Evolutionary conservation across 2,329 filamentous ascomycete genomes (phyloP).

Genomic region (Pseudogymnoascus sp.): DNA sequence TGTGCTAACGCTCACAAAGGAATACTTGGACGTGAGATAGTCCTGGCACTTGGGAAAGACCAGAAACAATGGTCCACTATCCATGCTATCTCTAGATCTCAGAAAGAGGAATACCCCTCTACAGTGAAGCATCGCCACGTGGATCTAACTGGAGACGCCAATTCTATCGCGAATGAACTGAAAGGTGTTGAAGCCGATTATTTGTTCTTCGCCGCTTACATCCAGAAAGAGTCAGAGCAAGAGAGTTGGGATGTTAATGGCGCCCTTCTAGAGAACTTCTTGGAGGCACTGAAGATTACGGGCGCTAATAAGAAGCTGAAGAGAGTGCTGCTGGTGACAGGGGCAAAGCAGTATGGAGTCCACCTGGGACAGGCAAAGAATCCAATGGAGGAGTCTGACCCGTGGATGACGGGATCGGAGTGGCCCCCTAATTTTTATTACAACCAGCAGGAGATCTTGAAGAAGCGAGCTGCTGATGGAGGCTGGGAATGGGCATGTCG

Average conservation of each 20-base stretch:
- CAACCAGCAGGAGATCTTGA: slow-evolving; percentile 37
- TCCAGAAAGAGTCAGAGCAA: slow-evolving; percentile 27
- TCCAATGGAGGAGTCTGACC: slow-evolving; percentile 39
- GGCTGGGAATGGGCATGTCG: background rate
- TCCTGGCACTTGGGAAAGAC: slow-evolving; percentile 26
- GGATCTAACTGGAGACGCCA: slow-evolving; percentile 23
- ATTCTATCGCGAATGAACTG: slow-evolving; percentile 27
- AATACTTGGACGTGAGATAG: slow-evolving; percentile 29
- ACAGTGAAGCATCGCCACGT: slow-evolving; percentile 29
- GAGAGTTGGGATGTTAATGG: slow-evolving; percentile 29
- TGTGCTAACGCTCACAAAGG: background rate
- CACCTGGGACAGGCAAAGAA: slow-evolving; percentile 40
- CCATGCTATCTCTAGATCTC: slow-evolving; percentile 28
- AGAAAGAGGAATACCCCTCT: slow-evolving; percentile 27
- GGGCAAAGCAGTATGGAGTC: slow-evolving; percentile 44
- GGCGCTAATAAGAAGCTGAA: slow-evolving; percentile 35
- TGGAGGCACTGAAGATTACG: slow-evolving; percentile 35
- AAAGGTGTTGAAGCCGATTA: slow-evolving; percentile 26
- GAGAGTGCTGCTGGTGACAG: slow-evolving; percentile 40
- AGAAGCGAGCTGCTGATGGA: slow-evolving; percentile 12
- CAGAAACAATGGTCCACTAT: slow-evolving; percentile 26
- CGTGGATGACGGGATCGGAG: slow-evolving; percentile 31
- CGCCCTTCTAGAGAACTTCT: slow-evolving; percentile 39
- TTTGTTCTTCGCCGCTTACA: slow-evolving; percentile 31
- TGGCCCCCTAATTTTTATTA: slow-evolving; percentile 43